Conservation (phyloP, 2,329 filamentous ascomycete species). For the Epichloe elymi region DNA sequence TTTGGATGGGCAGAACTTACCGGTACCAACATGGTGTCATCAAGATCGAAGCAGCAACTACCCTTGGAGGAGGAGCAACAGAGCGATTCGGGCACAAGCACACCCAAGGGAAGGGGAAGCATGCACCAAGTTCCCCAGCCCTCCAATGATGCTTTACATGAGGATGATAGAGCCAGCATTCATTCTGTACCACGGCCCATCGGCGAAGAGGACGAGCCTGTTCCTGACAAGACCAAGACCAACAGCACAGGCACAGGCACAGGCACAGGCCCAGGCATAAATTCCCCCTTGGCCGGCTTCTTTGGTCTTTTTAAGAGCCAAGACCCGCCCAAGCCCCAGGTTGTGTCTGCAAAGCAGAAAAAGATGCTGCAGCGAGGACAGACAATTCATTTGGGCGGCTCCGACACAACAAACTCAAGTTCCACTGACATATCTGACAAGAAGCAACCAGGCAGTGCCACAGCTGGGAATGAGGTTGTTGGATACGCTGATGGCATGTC, state of each 20-base stretch:
- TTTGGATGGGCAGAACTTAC: conserved; percentile 94
- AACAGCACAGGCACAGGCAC: not conserved
- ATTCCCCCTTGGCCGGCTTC: conserved; percentile 43
- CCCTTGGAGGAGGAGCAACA: conserved; percentile 18
- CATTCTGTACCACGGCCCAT: conserved; percentile 27
- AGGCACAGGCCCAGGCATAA: conserved; percentile 12
- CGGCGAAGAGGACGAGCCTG: conserved; percentile 14
- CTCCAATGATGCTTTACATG: conserved; percentile 46
- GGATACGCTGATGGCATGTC: conserved; percentile 34
- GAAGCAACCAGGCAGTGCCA: conserved; percentile 24
- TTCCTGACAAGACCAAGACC: conserved; percentile 13
- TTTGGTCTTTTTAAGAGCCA: conserved; percentile 61
- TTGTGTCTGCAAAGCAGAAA: conserved; percentile 44
- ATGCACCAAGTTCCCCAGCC: conserved; percentile 58
- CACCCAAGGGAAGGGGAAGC: conserved; percentile 20
- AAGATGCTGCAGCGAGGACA: conserved; percentile 69
- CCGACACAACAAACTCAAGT: conserved; percentile 11
- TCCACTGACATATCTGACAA: conserved; percentile 8
- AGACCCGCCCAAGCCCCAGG: conserved; percentile 35
- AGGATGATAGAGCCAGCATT: conserved; percentile 51
- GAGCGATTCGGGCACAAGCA: conserved; percentile 21
- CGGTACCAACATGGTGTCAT: conserved; percentile 42
- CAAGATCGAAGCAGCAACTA: conserved; percentile 32
- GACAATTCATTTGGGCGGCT: conserved; percentile 37
- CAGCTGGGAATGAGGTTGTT: conserved; percentile 35